Conservation (phyloP, 1,284 basidiomycete species). For the Sporisorium scitamineum region DNA sequence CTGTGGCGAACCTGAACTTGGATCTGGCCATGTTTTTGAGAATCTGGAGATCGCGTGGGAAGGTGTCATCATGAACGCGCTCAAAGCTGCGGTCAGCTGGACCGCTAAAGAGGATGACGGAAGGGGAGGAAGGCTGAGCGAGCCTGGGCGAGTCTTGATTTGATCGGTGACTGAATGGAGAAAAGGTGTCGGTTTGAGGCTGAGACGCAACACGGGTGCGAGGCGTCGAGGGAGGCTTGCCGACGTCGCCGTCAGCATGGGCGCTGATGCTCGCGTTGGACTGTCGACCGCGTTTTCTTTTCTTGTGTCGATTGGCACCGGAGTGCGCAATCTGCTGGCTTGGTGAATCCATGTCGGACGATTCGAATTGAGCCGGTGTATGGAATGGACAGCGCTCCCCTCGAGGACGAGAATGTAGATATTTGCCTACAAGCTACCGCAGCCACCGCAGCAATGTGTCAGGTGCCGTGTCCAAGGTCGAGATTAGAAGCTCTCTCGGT, state of each 20-base stretch:
- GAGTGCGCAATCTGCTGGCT: constrained; percentile 5
- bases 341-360: neutral
- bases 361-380: neutral
- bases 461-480: neutral
- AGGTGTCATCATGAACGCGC: constrained; percentile 36
- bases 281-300: neutral
- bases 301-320: neutral
- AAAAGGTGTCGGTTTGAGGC: constrained; percentile 13
- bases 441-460: neutral
- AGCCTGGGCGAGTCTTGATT: constrained; percentile 19
- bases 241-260: constrained; percentile 4
- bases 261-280: constrained; percentile 3
- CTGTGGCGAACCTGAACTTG: constrained; percentile 41
- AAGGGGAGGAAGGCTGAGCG: constrained; percentile 22
- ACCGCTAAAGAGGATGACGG: constrained; percentile 40
- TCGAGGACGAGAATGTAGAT: neutral
- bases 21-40: constrained; percentile 30
- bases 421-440: neutral
- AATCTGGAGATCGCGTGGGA: constrained; percentile 20
- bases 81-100: constrained; percentile 39
- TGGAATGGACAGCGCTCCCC: too few relatives aligned
- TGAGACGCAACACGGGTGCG: constrained; percentile 14
- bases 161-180: constrained; percentile 31
- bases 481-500: neutral
- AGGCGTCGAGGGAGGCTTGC: constrained; percentile 20